phyloP scores from a whole-genome alignment of 1,284 basidiomycete genomes.

The Ustilago hordei region DNA sequence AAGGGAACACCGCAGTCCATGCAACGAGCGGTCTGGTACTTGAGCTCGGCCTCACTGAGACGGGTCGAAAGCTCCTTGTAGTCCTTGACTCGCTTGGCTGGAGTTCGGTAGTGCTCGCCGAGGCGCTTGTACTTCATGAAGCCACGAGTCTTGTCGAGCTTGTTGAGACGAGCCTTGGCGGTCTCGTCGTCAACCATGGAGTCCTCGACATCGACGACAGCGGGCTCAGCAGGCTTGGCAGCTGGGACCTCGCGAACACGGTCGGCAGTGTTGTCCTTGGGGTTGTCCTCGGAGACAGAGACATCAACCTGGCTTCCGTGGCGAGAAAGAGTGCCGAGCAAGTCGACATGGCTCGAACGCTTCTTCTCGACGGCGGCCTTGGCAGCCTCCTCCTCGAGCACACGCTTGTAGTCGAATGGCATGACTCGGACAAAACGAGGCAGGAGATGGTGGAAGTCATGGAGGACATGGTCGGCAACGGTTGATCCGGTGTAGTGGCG shows the following conservation, averaged over 20 bases:
- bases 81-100: slow-evolving; percentile 64
- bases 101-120: slow-evolving; percentile 65
- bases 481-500: slow-evolving; percentile 67
- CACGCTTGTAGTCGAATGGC: slow-evolving; percentile 67
- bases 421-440: slow-evolving; percentile 67
- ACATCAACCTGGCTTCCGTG: slow-evolving; percentile 65
- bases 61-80: slow-evolving; percentile 66
- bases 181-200: slow-evolving; percentile 68
- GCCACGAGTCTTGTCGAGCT: slow-evolving; percentile 67
- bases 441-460: slow-evolving; percentile 66
- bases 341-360: slow-evolving; percentile 67
- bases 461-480: slow-evolving; percentile 64
- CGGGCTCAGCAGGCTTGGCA: slow-evolving; percentile 60
- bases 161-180: slow-evolving; percentile 58
- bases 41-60: slow-evolving; percentile 66
- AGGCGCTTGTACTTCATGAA: slow-evolving; percentile 69
- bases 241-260: slow-evolving; percentile 40
- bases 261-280: slow-evolving; percentile 46
- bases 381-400: slow-evolving; percentile 67
- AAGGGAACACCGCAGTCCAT: slow-evolving; percentile 69
- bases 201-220: slow-evolving; percentile 65
- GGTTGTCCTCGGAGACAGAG: slow-evolving; percentile 45
- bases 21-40: slow-evolving; percentile 67
- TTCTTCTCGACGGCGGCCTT: slow-evolving; percentile 68
- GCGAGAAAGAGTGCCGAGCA: slow-evolving; percentile 66